Percentiles rank a stretch among this genome's conserved stretches.
These are phyloP conservation scores for Triangularia verruculosa DNA, from an alignment of 2,329 filamentous ascomycete species.

Conservation along the genomic window DNA sequence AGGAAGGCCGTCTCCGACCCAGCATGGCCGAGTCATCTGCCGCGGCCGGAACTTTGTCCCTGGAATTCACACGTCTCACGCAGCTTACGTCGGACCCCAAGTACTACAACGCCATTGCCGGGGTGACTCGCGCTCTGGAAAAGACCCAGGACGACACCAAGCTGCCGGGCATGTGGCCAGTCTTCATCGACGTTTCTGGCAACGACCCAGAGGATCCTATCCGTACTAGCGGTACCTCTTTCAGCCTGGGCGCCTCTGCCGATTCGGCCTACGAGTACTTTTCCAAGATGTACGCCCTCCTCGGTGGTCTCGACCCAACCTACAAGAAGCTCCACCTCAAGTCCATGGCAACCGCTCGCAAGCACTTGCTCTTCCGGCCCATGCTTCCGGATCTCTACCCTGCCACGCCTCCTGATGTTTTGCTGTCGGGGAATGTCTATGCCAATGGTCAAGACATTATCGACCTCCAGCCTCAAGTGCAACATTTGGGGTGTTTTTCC, in stretches of 20 bases:
- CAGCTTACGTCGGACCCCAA: conserved; percentile 70
- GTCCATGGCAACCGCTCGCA: conserved; percentile 59
- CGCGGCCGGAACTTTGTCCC: conserved; percentile 61
- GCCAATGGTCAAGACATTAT: conserved; percentile 28
- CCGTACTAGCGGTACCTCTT: conserved; percentile 36
- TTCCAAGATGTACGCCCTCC: conserved; percentile 57
- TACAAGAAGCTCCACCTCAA: conserved; percentile 64
- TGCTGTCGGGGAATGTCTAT: conserved; percentile 51
- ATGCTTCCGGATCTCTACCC: conserved; percentile 50
- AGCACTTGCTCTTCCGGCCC: conserved; percentile 65
- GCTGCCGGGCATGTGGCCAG: conserved; percentile 72
- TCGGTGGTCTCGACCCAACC: conserved; percentile 61
- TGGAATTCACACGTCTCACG: conserved; percentile 73
- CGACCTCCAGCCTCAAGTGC: conserved; percentile 36
- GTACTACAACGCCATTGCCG: conserved; percentile 67
- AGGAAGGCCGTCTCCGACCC: conserved; percentile 37
- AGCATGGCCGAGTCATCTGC: conserved; percentile 41
- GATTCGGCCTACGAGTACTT: conserved; percentile 59
- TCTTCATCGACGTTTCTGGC: conserved; percentile 54
- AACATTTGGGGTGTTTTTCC: conserved; percentile 43
- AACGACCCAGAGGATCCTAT: conserved; percentile 43
- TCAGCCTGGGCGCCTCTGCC: conserved; percentile 45
- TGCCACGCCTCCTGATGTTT: conserved; percentile 44
- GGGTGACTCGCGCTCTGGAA: conserved; percentile 67
- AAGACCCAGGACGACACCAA: conserved; percentile 62